These are phyloP conservation scores for Gloeostereum incarnatum DNA, from an alignment of 768 basidiomycete species.

Conservation along the genomic window DNA sequence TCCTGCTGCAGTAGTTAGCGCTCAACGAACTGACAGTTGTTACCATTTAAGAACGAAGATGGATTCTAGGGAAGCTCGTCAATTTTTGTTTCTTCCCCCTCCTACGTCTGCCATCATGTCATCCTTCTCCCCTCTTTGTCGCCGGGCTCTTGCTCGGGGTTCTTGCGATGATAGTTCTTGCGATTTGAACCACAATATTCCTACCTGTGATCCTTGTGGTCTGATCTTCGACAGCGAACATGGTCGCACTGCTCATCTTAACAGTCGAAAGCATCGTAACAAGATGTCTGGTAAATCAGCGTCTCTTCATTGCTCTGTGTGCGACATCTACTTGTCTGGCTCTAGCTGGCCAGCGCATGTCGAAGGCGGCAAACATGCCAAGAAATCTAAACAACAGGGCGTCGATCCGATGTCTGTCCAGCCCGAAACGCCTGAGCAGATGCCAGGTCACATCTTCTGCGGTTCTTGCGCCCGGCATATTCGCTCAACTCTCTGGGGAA, in stretches of 20 bases:
- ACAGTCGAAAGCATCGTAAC: conserved; percentile 18
- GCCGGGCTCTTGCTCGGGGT: conserved; percentile 22
- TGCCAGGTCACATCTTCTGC: conserved; percentile 16
- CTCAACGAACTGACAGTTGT: no score
- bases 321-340: conserved; percentile 15
- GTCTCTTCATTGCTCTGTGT: conserved; percentile 20
- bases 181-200: conserved; percentile 22
- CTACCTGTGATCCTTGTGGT: conserved; percentile 28
- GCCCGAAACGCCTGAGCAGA: conserved; percentile 18
- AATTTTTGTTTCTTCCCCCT: no score
- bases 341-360: conserved; percentile 18
- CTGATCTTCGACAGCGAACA: conserved; percentile 17
- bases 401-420: conserved; percentile 15
- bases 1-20: no score
- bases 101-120: no score
- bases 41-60: no score
- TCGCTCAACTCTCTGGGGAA: conserved; percentile 7
- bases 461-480: conserved; percentile 18
- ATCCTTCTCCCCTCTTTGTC: no score
- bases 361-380: conserved; percentile 10
- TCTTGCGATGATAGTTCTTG: conserved; percentile 24
- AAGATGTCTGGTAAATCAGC: conserved; percentile 13
- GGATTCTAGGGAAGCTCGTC: no score
- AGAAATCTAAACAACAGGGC: conserved; percentile 8
- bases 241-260: conserved; percentile 18